Evolutionary conservation across 1,284 basidiomycete genomes (phyloP).

Genomic region (Marasmius oreades): DNA sequence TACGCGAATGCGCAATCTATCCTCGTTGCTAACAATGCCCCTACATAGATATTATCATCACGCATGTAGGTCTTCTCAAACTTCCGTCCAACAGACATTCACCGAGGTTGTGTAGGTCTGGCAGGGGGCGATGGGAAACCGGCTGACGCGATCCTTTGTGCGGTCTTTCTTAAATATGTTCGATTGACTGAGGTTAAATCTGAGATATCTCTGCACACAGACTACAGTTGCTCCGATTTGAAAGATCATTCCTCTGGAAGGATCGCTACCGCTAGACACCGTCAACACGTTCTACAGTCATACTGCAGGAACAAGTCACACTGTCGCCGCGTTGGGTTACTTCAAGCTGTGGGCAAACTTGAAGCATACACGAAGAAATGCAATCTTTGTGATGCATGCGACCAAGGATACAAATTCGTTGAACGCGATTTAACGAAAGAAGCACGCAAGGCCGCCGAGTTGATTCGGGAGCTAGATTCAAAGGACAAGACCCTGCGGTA

Average conservation of each 20-base stretch:
- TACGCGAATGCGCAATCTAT: neutral
- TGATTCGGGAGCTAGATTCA: neutral
- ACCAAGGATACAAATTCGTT: neutral
- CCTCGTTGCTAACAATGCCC: neutral
- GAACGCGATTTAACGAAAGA: neutral
- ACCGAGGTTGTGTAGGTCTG: neutral
- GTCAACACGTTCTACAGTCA: neutral
- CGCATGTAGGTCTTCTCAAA: neutral
- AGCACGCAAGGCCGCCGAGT: neutral
- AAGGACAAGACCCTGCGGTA: neutral
- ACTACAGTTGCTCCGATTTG: neutral
- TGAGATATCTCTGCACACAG: neutral
- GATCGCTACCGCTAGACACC: too few species aligned
- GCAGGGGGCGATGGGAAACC: neutral
- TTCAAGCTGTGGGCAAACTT: neutral
- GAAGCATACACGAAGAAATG: neutral
- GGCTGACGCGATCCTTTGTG: neutral
- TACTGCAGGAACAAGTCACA: conserved; percentile 2
- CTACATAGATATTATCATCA: neutral
- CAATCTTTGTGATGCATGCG: neutral
- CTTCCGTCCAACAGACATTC: neutral
- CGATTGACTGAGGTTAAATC: neutral
- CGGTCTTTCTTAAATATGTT: too few species aligned
- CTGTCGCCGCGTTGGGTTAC: neutral
- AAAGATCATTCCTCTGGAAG: neutral